Evolutionary conservation across 768 basidiomycete genomes (phyloP).

Genomic region (Trametes sanguinea): DNA sequence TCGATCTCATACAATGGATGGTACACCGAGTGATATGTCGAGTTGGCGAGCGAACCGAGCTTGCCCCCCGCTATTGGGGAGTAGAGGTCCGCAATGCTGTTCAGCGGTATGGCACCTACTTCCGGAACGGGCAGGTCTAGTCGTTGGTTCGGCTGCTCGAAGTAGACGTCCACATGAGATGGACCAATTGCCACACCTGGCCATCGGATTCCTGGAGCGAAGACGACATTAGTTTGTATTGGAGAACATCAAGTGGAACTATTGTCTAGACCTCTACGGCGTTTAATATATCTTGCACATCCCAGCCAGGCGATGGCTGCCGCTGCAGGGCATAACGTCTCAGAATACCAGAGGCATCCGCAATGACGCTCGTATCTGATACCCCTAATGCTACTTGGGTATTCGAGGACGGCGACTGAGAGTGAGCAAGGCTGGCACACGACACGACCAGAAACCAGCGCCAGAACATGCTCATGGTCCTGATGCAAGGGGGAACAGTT

Average conservation of each 20-base stretch:
- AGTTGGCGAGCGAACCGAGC: slow-evolving; percentile 31
- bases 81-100: slow-evolving; percentile 15
- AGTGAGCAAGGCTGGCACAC: slow-evolving; percentile 7
- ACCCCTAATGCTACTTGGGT: not conserved
- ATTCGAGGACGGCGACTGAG: not conserved
- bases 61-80: slow-evolving; percentile 21
- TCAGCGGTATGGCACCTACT: slow-evolving; percentile 23
- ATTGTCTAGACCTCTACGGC: slow-evolving; percentile 7
- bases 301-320: not conserved
- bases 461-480: slow-evolving; percentile 15
- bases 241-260: not conserved
- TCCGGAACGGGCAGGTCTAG: slow-evolving; percentile 14
- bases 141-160: slow-evolving; percentile 31
- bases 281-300: slow-evolving; percentile 5
- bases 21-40: slow-evolving; percentile 47
- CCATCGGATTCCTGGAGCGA: slow-evolving; percentile 41
- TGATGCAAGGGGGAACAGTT: not conserved
- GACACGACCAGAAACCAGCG: slow-evolving; percentile 10
- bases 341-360: not conserved
- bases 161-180: slow-evolving; percentile 54
- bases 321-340: slow-evolving; percentile 9
- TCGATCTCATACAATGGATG: slow-evolving; percentile 59
- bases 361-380: no score
- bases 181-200: slow-evolving; percentile 54
- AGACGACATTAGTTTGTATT: not conserved